A percentile compares a stretch with the other conserved stretches of the same genome.
Conservation (phyloP, 106 monocot species). For the Alisma plantagoaquatica region DNA sequence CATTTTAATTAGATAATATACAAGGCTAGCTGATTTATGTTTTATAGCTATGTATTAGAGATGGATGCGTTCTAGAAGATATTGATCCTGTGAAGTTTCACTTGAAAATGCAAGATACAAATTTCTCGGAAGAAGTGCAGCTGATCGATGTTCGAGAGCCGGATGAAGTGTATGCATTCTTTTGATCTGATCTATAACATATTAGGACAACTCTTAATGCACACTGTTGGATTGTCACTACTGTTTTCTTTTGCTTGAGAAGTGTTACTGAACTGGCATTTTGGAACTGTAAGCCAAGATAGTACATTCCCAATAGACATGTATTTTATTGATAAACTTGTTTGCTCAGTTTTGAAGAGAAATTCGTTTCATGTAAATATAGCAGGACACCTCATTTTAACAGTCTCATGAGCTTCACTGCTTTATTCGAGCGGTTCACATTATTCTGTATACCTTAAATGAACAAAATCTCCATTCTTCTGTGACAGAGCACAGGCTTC, state of each 20-base stretch:
- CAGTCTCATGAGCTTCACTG: too few relatives aligned
- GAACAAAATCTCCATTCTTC: too few relatives aligned
- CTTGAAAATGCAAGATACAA: conserved; percentile 82
- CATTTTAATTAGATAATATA: background rate
- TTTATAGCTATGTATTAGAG: conserved; percentile 18
- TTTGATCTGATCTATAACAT: background rate
- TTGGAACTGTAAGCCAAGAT: background rate
- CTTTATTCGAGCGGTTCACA: too few relatives aligned
- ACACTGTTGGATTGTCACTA: too few relatives aligned
- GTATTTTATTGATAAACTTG: background rate
- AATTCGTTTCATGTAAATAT: too few relatives aligned
- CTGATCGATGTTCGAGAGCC: conserved; percentile 97
- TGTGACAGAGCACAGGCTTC: conserved; percentile 63
- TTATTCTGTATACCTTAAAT: too few relatives aligned
- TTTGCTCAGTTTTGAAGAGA: too few relatives aligned
- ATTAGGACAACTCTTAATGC: too few relatives aligned
- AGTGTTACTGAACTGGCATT: background rate
- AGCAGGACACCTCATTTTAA: too few relatives aligned
- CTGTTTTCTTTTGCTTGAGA: background rate
- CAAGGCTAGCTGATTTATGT: background rate
- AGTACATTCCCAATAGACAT: background rate
- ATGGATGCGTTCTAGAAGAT: conserved; percentile 51
- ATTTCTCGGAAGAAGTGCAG: conserved; percentile 77
- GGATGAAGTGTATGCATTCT: conserved; percentile 71
- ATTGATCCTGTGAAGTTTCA: conserved; percentile 76